A percentile compares a stretch with the other conserved stretches of the same genome.
These are phyloP conservation scores for Oryza brachyantha DNA, from an alignment of 176 grass and related monocot genomes.

Conservation along the genomic window DNA sequence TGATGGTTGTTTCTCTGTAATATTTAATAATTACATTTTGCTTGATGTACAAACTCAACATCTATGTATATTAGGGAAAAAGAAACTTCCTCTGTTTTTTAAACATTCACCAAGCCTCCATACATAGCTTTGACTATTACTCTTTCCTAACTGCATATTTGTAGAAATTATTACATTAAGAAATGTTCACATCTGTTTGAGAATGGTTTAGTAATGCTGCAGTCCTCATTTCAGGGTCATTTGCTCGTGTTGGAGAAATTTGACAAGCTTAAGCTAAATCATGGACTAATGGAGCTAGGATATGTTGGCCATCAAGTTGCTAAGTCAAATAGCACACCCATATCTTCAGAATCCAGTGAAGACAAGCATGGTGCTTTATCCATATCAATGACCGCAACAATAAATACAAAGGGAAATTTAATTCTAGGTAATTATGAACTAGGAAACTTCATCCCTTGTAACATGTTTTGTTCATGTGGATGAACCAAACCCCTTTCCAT, in stretches of 20 bases:
- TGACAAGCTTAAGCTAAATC: conserved; percentile 73
- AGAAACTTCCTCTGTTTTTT: neutral
- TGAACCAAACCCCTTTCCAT: neutral
- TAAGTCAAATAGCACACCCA: conserved; percentile 29
- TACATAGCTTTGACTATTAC: neutral
- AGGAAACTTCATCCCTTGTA: conserved; percentile 26
- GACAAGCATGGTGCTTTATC: conserved; percentile 52
- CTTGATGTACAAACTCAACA: neutral
- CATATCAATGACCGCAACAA: conserved; percentile 88
- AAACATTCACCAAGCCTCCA: neutral
- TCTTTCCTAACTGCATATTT: neutral
- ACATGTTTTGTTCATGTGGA: neutral
- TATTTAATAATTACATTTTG: neutral
- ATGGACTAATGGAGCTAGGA: conserved; percentile 91
- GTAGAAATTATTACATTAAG: neutral
- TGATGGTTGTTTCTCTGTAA: neutral
- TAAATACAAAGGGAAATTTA: conserved; percentile 66
- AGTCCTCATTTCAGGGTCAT: conserved; percentile 66
- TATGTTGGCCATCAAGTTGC: conserved; percentile 70
- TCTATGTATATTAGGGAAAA: neutral
- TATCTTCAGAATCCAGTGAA: conserved; percentile 32
- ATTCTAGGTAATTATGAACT: conserved; percentile 60
- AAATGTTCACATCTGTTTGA: no score
- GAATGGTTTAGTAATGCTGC: neutral
- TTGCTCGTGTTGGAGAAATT: conserved; percentile 87